Evolutionary conservation across 2,329 filamentous ascomycete genomes (phyloP).

Genomic region (Dactylellina drechsleri): DNA sequence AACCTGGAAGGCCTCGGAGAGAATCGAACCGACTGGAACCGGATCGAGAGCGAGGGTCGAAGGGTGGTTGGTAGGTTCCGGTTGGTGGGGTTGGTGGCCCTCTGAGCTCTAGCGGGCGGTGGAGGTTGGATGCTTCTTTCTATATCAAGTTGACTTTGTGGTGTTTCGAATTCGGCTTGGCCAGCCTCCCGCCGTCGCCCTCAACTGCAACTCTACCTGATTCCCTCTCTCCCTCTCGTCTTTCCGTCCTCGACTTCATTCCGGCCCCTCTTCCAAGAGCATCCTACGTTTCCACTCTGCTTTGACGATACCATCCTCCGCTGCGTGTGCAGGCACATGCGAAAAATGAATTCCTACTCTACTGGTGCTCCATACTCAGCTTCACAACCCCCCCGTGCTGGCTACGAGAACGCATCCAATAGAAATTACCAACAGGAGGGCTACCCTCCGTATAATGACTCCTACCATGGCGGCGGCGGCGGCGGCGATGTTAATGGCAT

Average conservation of each 20-base stretch:
- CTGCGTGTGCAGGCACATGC: conserved; percentile 23
- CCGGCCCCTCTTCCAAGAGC: not conserved
- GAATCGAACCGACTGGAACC: too few species aligned
- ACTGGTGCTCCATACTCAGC: not conserved
- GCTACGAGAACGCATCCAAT: conserved; percentile 5
- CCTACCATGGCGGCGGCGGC: conserved; percentile 10
- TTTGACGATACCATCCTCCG: not conserved
- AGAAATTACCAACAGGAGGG: conserved; percentile 24
- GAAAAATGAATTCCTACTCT: conserved; percentile 21
- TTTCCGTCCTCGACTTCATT: not conserved
- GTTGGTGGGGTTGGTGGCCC: too few species aligned
- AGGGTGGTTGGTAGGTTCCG: not conserved
- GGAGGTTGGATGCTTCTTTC: conserved; percentile 11
- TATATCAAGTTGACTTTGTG: conserved; percentile 5
- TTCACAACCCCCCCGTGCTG: conserved; percentile 3
- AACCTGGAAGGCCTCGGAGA: not conserved
- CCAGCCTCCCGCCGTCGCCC: not conserved
- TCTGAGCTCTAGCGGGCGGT: not conserved
- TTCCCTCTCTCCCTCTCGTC: conserved; percentile 1
- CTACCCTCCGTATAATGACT: conserved; percentile 27
- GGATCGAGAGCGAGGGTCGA: too few species aligned
- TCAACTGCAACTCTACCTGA: not conserved
- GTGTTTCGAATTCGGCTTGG: conserved; percentile 4
- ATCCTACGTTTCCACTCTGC: not conserved
- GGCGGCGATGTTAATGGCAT: conserved; percentile 10